These are phyloP conservation scores for Saturnispora sanitii DNA, from an alignment of 805 yeast genomes.

Conservation along the genomic window DNA sequence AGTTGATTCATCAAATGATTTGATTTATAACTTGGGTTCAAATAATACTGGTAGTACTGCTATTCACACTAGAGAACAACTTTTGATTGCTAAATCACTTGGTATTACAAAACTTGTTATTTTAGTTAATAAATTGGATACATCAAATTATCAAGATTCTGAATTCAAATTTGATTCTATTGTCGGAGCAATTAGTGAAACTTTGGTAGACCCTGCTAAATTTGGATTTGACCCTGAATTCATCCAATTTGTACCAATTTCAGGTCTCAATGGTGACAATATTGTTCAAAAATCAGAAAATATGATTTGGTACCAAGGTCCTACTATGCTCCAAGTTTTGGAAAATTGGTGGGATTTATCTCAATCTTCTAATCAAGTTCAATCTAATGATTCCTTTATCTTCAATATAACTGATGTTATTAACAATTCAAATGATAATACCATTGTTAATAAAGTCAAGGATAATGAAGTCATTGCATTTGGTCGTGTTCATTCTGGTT, in stretches of 20 bases:
- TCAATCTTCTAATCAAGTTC: conserved; percentile 25
- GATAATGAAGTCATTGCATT: conserved; percentile 41
- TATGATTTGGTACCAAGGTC: conserved; percentile 30
- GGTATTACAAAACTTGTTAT: conserved; percentile 56
- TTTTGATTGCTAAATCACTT: conserved; percentile 53
- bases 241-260: conserved; percentile 51
- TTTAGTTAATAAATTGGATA: conserved; percentile 65
- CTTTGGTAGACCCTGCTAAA: conserved; percentile 41
- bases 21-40: conserved; percentile 46
- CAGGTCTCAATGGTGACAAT: conserved; percentile 61
- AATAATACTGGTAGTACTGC: conserved; percentile 21
- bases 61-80: conserved; percentile 76
- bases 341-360: conserved; percentile 22
- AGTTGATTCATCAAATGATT: conserved; percentile 53
- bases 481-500: conserved; percentile 64
- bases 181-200: conserved; percentile 39
- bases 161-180: conserved; percentile 28
- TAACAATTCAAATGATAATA: conserved; percentile 1
- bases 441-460: conserved; percentile 17
- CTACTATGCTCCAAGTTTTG: conserved; percentile 36
- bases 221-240: conserved; percentile 37
- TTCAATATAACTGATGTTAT: conserved; percentile 55
- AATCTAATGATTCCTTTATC: conserved; percentile 28
- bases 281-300: conserved; percentile 37
- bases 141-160: conserved; percentile 39